Evolutionary conservation across 345 rosid species (phyloP), one percentile per base, ranked within the genome.

Genomic region (Lumnitzera littorea): DNA sequence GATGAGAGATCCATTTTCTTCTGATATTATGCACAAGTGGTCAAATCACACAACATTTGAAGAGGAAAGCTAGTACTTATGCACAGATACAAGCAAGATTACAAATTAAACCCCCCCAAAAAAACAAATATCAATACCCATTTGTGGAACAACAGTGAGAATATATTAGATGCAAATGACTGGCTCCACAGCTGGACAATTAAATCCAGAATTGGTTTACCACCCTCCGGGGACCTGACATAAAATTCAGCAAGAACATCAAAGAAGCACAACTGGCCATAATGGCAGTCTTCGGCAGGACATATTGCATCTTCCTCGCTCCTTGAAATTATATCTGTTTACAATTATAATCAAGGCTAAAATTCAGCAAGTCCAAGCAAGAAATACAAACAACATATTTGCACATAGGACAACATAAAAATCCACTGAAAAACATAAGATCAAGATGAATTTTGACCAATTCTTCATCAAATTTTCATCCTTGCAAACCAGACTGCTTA

Each of bases 121-220:
- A 36, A 36, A 36, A 36, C 0, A 70, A 63, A 63, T n/a, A 50
- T 0, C 13, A 78, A 48, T 82, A 94, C 99, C 97, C 96, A 86
- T 80, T 95, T 91, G 72, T 95, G 96, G 57, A 95, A 95, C 64
- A 91, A 72, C 13, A 95, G 94, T 58, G 94, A 60, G 65, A 88
- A 95, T 27, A 91, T 84, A 70, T 91, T 86, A 12, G 96, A 91
- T 57, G 96, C 96, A 74, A 91, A 91, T 12, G 92, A 91, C 72
- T 95, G 99, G 74, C 96, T 95, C 99, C 99, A 95, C 2, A 95
- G 88, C 71, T 82, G 99, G 55, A 91, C 88, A 70, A 95, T 88
- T 82, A 86, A 66, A 80, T 88, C 87, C 62, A 95, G 91, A 20
- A 86, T 91, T 48, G 69, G 78, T 46, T 83, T 80, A 25, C 99